These are phyloP conservation scores for Cladosporium sp. DNA, from an alignment of 2,329 filamentous ascomycete species.

Conservation along the genomic window DNA sequence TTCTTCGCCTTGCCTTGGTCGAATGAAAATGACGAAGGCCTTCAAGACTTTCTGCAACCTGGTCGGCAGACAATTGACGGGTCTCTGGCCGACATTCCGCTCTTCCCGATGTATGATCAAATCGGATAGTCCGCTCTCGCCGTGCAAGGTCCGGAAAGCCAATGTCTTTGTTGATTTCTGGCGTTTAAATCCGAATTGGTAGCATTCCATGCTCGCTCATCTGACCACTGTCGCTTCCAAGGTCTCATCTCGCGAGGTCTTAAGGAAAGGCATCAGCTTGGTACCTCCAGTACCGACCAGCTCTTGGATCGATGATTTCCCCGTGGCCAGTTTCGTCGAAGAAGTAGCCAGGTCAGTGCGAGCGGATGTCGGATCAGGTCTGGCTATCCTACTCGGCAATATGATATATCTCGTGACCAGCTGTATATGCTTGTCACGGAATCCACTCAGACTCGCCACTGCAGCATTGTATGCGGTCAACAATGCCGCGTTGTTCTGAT, in stretches of 20 bases:
- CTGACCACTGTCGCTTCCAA: conserved; percentile 16
- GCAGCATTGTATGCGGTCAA: conserved; percentile 44
- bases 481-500: conserved; percentile 32
- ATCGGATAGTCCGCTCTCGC: not conserved
- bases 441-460: conserved; percentile 41
- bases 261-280: conserved; percentile 50
- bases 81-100: conserved; percentile 22
- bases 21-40: conserved; percentile 24
- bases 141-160: no score
- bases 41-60: conserved; percentile 27
- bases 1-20: conserved; percentile 26
- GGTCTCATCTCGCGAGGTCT: conserved; percentile 50
- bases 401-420: conserved; percentile 53
- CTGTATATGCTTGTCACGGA: conserved; percentile 51
- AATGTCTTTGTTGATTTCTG: not conserved
- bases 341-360: conserved; percentile 43
- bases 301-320: conserved; percentile 32
- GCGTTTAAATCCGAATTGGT: not conserved
- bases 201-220: not conserved
- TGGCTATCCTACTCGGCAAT: conserved; percentile 32
- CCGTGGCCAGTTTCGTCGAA: conserved; percentile 36
- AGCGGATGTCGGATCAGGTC: conserved; percentile 23
- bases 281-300: conserved; percentile 51
- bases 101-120: conserved; percentile 26
- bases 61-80: conserved; percentile 22